A percentile compares a stretch with the other conserved stretches of the same genome.
Evolutionary conservation across 208 protist species (phyloP).

Genomic region (Leishmania aethiopica): DNA sequence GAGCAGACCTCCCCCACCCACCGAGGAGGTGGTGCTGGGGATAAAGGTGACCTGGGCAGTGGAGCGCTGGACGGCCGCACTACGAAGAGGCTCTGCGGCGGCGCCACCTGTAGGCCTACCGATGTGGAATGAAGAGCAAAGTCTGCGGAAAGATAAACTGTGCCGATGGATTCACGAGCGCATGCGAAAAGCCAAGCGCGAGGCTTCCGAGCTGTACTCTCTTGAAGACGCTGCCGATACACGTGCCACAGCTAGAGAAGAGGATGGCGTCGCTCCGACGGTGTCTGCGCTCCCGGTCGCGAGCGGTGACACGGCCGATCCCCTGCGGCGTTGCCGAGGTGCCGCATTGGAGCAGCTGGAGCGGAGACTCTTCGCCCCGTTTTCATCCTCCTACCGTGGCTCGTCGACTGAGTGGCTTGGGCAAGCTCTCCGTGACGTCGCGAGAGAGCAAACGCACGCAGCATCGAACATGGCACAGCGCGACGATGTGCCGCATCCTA

Average conservation of each 20-base stretch:
- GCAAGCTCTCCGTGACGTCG: conserved; percentile 39
- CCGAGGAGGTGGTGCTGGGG: conserved; percentile 33
- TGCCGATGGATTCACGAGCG: background rate
- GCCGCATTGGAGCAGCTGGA: conserved; percentile 12
- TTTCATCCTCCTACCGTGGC: conserved; percentile 24
- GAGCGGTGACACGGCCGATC: background rate
- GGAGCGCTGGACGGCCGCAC: conserved; percentile 27
- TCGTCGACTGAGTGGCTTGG: conserved; percentile 43
- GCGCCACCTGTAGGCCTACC: background rate
- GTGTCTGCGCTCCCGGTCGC: background rate
- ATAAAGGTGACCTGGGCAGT: conserved; percentile 44
- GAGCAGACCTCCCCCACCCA: background rate
- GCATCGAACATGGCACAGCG: background rate
- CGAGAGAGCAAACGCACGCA: conserved; percentile 1
- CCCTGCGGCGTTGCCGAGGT: background rate
- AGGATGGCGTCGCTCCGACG: background rate
- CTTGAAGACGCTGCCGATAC: background rate
- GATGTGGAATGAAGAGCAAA: conserved; percentile 2
- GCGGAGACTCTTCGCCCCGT: conserved; percentile 26
- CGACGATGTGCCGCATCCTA: background rate
- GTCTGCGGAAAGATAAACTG: background rate
- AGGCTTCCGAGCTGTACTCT: background rate
- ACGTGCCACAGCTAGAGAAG: background rate
- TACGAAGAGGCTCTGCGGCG: background rate
- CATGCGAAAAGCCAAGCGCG: background rate